These are phyloP conservation scores for Hirsutella minnesotensis DNA, from an alignment of 2,329 filamentous ascomycete genomes.

Conservation along the genomic window DNA sequence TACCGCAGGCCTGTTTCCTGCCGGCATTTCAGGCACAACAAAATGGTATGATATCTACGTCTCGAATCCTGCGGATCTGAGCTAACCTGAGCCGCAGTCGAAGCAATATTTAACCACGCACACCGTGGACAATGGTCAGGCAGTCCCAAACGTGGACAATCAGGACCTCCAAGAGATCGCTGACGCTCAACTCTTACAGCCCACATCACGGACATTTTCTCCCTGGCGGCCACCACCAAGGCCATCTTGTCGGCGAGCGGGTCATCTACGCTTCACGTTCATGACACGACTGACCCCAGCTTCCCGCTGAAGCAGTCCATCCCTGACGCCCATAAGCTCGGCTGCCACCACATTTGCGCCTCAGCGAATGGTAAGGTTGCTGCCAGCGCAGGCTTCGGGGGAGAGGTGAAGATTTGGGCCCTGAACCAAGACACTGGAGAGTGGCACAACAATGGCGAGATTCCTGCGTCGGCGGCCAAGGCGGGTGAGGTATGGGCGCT, in stretches of 20 bases:
- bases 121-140: conserved; percentile 72
- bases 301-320: conserved; percentile 75
- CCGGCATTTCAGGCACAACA: not conserved
- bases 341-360: conserved; percentile 80
- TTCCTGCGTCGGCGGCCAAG: conserved; percentile 34
- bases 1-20: not conserved
- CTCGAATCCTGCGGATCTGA: not conserved
- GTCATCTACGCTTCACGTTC: conserved; percentile 67
- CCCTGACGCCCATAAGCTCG: conserved; percentile 68
- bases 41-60: too few species aligned
- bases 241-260: conserved; percentile 77
- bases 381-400: conserved; percentile 79
- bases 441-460: conserved; percentile 31
- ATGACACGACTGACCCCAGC: conserved; percentile 59
- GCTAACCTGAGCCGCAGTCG: conserved; percentile 44
- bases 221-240: conserved; percentile 61
- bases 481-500: conserved; percentile 77
- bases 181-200: conserved; percentile 34
- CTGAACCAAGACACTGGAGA: conserved; percentile 43
- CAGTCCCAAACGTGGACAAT: not conserved
- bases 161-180: too few species aligned
- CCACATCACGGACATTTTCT: conserved; percentile 76
- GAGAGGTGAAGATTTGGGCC: conserved; percentile 77
- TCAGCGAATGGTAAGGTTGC: conserved; percentile 57
- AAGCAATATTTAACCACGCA: conserved; percentile 96